Evolutionary conservation across 2,329 filamentous ascomycete species (phyloP), one percentile per base, ranked within the genome.

Genomic region (Pestalotiopsis fici): DNA sequence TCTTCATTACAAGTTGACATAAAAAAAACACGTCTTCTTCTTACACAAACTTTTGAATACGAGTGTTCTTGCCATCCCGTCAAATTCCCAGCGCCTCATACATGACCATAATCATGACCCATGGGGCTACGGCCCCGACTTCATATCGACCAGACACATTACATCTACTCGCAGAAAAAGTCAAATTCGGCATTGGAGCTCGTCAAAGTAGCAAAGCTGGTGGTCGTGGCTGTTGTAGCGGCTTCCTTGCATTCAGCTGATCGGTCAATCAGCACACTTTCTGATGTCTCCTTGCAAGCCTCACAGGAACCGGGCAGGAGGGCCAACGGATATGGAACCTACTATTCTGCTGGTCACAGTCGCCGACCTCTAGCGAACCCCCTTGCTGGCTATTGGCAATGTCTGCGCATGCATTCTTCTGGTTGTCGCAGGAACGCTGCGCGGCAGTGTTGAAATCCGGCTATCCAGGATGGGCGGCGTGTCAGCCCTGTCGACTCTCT

Each of bases 261-360:
- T 11, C 13, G 11, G 59, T 3, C 21, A 4, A 2, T 18, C 11
- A 50, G 12, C 55, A 5, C 12, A 13, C 6, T 31, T 27, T 39
- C 12, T 37, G 47, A 4, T 35, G 3, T 54, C 56, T 62, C 57
- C 28, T 15, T 47, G 21, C 12, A 18, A 11, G 4, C 37, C 12
- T 4, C 4, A 13, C 11, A 4, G 37, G 7, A 43, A 13, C 12
- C 21, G 28, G 47, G 23, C 18, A 59, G 37, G 65, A 61, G 31
- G 25, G 31, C 37, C 39, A 4, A 23, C 12, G 13, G 56, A 27
- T 59, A 5, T 28, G 11, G 6, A 27, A 77, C 83, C 75, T 59
- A 86, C 84, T 74, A 47, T 77, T 78, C 70, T 86, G 84, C 18
- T 75, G 70, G 65, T 86, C 82, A 66, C 84, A 87, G 31, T 84